These are phyloP conservation scores for Pyrenula massariospora DNA, from an alignment of 495 filamentous ascomycete genomes.

Conservation along the genomic window DNA sequence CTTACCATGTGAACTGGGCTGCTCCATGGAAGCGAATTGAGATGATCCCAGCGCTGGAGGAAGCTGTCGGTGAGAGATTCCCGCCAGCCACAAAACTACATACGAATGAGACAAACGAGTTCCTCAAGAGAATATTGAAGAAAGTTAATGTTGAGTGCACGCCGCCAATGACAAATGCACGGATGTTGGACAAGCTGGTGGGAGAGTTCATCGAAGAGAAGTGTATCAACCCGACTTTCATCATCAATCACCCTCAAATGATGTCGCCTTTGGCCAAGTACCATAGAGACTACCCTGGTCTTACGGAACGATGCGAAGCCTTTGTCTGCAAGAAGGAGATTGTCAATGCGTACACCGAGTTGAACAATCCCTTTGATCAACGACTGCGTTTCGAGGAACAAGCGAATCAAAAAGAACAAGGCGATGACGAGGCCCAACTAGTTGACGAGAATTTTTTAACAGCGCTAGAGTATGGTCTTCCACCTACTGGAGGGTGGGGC, in stretches of 20 bases:
- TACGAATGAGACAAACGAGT: conserved; percentile 74
- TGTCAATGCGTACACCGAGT: conserved; percentile 91
- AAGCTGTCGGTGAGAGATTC: conserved; percentile 85
- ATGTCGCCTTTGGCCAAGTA: conserved; percentile 98
- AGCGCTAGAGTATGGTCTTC: conserved; percentile 74
- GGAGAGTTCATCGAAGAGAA: conserved; percentile 93
- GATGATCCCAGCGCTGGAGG: conserved; percentile 93
- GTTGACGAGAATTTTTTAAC: conserved; percentile 91
- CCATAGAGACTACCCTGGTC: conserved; percentile 66
- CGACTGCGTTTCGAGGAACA: conserved; percentile 93
- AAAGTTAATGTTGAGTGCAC: conserved; percentile 86
- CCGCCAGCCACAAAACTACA: conserved; percentile 80
- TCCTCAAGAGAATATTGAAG: conserved; percentile 72
- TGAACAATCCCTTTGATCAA: conserved; percentile 96
- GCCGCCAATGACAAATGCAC: conserved; percentile 83
- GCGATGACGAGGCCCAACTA: conserved; percentile 92
- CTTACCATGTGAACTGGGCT: conserved; percentile 88
- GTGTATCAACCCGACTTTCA: conserved; percentile 94
- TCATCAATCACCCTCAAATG: conserved; percentile 85
- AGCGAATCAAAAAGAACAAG: conserved; percentile 86
- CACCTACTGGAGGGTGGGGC: conserved; percentile 92
- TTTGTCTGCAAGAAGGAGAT: conserved; percentile 98
- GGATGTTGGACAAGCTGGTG: conserved; percentile 94
- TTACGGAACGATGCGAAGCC: conserved; percentile 94
- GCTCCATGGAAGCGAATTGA: conserved; percentile 86